These are phyloP conservation scores for Polytrichum formosum DNA, from an alignment of 225 moss, liverwort and hornwort genomes.

Conservation along the genomic window DNA sequence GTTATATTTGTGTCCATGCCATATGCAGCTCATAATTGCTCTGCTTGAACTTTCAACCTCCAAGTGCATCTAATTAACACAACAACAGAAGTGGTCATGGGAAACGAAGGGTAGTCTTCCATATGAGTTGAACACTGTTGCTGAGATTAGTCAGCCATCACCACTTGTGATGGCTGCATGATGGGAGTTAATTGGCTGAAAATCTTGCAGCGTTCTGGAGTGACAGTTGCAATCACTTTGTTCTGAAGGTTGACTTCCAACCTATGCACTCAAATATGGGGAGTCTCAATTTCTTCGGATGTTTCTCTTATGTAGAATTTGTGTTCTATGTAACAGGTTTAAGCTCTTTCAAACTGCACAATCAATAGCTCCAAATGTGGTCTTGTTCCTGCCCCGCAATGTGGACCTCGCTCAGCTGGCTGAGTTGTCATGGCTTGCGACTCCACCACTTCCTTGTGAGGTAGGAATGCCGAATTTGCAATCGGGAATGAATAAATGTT, in stretches of 20 bases:
- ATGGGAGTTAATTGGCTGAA: background rate
- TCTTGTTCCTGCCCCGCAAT: slow-evolving; percentile 86
- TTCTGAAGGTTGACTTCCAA: too few relatives aligned
- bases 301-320: slow-evolving; percentile 1
- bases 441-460: slow-evolving; percentile 80
- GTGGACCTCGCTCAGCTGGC: slow-evolving; percentile 70
- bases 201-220: background rate
- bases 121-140: too few relatives aligned
- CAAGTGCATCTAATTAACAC: too few relatives aligned
- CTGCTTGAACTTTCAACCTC: too few relatives aligned
- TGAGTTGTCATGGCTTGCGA: slow-evolving; percentile 67
- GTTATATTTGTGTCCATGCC: background rate
- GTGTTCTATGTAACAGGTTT: slow-evolving; percentile 33
- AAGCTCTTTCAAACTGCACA: slow-evolving; percentile 77
- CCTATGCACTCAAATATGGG: background rate
- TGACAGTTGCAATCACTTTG: background rate
- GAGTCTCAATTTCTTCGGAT: background rate
- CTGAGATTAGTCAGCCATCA: too few relatives aligned
- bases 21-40: too few relatives aligned
- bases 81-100: background rate
- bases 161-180: too few relatives aligned
- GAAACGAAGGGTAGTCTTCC: background rate
- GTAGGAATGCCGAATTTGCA: slow-evolving; percentile 19
- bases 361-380: slow-evolving; percentile 65
- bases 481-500: too few relatives aligned